Conservation (phyloP, 75 land plant species). For the Selaginella moellendorffii region DNA sequence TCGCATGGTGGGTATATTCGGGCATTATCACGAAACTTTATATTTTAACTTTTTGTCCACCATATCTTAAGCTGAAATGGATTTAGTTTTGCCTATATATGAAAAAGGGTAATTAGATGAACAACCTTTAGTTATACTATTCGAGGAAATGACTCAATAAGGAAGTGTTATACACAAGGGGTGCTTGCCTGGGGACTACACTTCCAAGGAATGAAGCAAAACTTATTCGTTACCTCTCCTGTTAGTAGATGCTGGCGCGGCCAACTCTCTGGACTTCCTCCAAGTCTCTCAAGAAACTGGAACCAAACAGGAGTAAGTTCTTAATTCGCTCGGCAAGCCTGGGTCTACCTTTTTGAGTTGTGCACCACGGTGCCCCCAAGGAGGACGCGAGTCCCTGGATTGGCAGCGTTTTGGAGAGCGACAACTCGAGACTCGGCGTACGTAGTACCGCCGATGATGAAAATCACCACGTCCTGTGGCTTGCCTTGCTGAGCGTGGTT, state of each 20-base stretch:
- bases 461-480: constrained; percentile 92
- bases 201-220: no score
- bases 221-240: no score
- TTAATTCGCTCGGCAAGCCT: constrained; percentile 26
- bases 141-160: no score
- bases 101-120: no score
- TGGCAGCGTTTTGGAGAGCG: constrained; percentile 67
- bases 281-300: constrained; percentile 69
- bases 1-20: no score
- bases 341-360: constrained; percentile 76
- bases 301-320: not conserved
- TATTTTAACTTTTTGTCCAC: no score
- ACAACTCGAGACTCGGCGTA: constrained; percentile 90
- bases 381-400: constrained; percentile 71
- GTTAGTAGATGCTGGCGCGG: constrained; percentile 2
- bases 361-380: constrained; percentile 87
- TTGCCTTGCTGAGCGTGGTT: constrained; percentile 92
- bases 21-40: no score
- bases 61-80: no score
- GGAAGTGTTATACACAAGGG: no score
- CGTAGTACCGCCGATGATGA: constrained; percentile 95
- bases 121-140: no score
- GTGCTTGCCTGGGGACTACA: no score
- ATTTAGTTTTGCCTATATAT: no score
- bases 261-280: constrained; percentile 58